Percentiles rank a stretch among this genome's conserved stretches.
phyloP scores from a whole-genome alignment of 768 basidiomycete genomes.

The Lenzites betulinus region DNA sequence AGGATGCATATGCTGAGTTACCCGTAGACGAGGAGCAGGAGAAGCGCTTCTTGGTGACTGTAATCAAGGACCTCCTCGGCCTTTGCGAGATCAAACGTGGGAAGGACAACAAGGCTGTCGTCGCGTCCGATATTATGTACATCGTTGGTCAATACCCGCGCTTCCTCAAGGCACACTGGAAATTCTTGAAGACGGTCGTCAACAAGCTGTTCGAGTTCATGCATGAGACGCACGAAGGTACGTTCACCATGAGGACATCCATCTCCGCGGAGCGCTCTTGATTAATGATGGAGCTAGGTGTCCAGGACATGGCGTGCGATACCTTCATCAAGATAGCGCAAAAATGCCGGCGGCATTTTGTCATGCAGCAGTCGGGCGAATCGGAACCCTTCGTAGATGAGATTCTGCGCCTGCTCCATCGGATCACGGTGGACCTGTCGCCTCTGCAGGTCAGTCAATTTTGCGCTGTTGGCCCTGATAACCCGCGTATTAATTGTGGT shows the following conservation, averaged over 20 bases:
- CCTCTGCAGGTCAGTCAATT: slow-evolving; percentile 66
- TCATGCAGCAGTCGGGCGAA: slow-evolving; percentile 98
- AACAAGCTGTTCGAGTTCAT: slow-evolving; percentile 99
- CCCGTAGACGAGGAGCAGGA: slow-evolving; percentile 93
- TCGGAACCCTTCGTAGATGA: slow-evolving; percentile 98
- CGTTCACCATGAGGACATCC: slow-evolving; percentile 14
- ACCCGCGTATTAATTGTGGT: neutral
- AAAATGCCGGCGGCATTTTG: slow-evolving; percentile 96
- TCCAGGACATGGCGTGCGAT: slow-evolving; percentile 99
- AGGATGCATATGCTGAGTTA: neutral
- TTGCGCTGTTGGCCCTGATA: neutral
- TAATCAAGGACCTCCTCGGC: slow-evolving; percentile 98
- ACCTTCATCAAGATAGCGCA: slow-evolving; percentile 99
- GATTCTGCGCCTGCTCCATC: slow-evolving; percentile 86
- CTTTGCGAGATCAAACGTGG: slow-evolving; percentile 98
- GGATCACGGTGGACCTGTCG: slow-evolving; percentile 92
- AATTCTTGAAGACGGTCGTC: slow-evolving; percentile 99
- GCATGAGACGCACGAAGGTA: slow-evolving; percentile 99
- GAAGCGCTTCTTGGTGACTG: slow-evolving; percentile 97
- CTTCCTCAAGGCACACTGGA: slow-evolving; percentile 99
- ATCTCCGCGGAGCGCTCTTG: neutral
- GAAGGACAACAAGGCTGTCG: slow-evolving; percentile 99
- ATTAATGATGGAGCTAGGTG: slow-evolving; percentile 54
- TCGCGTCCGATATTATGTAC: slow-evolving; percentile 96
- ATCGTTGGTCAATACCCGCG: slow-evolving; percentile 99